A percentile compares a stretch with the other conserved stretches of the same genome.
Conservation (phyloP, 805 yeast species). For the Debaryomyces castellii region DNA sequence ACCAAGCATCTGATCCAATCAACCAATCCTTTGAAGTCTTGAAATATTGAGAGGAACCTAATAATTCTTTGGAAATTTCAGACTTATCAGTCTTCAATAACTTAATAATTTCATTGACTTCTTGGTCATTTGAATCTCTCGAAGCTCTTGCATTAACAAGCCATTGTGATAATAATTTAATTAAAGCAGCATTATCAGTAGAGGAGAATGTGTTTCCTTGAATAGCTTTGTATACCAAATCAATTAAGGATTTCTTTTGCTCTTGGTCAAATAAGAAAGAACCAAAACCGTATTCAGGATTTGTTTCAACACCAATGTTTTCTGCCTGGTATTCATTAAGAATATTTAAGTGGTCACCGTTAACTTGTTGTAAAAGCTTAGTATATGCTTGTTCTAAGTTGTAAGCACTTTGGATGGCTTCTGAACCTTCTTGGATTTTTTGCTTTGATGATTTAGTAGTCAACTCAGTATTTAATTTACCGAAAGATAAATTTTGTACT, state of each 20-base stretch:
- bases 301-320: slow-evolving; percentile 43
- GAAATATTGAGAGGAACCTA: slow-evolving; percentile 48
- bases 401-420: slow-evolving; percentile 47
- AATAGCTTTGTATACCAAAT: slow-evolving; percentile 46
- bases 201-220: slow-evolving; percentile 45
- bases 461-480: slow-evolving; percentile 36
- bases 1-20: slow-evolving; percentile 93
- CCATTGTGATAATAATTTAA: slow-evolving; percentile 69
- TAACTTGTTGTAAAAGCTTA: slow-evolving; percentile 71
- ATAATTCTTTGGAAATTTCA: slow-evolving; percentile 42
- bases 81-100: slow-evolving; percentile 40
- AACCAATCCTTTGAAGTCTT: slow-evolving; percentile 66
- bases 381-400: slow-evolving; percentile 73
- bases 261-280: slow-evolving; percentile 58
- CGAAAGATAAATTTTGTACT: slow-evolving; percentile 61
- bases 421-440: slow-evolving; percentile 15
- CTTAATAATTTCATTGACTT: slow-evolving; percentile 33
- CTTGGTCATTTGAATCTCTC: slow-evolving; percentile 20
- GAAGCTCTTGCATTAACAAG: slow-evolving; percentile 46
- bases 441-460: slow-evolving; percentile 27
- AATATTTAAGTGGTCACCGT: slow-evolving; percentile 52
- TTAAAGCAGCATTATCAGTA: slow-evolving; percentile 46
- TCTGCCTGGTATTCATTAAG: slow-evolving; percentile 57
- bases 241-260: slow-evolving; percentile 45
- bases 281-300: slow-evolving; percentile 91